phyloP scores from a whole-genome alignment of 768 basidiomycete species.

The Pleurotus tuoliensis region DNA sequence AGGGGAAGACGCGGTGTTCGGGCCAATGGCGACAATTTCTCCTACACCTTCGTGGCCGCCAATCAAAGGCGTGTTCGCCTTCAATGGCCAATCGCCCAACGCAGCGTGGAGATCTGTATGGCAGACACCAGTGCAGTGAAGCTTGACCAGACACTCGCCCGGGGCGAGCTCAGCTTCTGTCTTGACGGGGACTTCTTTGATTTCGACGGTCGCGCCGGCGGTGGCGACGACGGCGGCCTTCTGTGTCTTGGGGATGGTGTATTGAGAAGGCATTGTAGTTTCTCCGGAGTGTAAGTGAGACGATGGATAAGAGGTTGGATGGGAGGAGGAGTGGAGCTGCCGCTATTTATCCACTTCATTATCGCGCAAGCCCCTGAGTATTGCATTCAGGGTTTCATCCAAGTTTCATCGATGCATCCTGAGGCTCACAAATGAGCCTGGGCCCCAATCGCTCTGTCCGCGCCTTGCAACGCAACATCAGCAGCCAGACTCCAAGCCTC shows the following conservation, averaged over 20 bases:
- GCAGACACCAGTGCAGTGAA: slow-evolving; percentile 80
- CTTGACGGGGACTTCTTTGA: slow-evolving; percentile 52
- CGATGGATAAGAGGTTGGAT: neutral
- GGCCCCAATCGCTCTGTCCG: too few species aligned
- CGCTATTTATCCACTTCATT: neutral
- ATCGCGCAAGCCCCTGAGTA: neutral
- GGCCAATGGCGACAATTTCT: slow-evolving; percentile 73
- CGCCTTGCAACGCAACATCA: too few species aligned
- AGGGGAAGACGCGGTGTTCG: slow-evolving; percentile 50
- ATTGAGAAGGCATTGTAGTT: slow-evolving; percentile 3
- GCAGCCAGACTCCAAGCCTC: too few species aligned
- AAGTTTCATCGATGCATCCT: too few species aligned
- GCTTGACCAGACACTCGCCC: slow-evolving; percentile 73
- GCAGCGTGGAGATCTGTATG: slow-evolving; percentile 81
- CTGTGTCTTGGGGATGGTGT: slow-evolving; percentile 34
- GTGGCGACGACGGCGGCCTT: slow-evolving; percentile 38
- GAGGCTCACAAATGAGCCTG: too few species aligned
- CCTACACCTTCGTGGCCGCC: slow-evolving; percentile 89
- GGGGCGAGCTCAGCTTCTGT: slow-evolving; percentile 52
- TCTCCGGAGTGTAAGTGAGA: neutral
- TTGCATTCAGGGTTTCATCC: too few species aligned
- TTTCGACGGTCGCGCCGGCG: slow-evolving; percentile 28
- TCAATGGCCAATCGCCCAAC: slow-evolving; percentile 76
- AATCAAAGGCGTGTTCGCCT: slow-evolving; percentile 61
- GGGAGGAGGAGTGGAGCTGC: neutral